These are phyloP conservation scores for Scedosporium minutisporum DNA, from an alignment of 2,329 filamentous ascomycete species.

Conservation along the genomic window DNA sequence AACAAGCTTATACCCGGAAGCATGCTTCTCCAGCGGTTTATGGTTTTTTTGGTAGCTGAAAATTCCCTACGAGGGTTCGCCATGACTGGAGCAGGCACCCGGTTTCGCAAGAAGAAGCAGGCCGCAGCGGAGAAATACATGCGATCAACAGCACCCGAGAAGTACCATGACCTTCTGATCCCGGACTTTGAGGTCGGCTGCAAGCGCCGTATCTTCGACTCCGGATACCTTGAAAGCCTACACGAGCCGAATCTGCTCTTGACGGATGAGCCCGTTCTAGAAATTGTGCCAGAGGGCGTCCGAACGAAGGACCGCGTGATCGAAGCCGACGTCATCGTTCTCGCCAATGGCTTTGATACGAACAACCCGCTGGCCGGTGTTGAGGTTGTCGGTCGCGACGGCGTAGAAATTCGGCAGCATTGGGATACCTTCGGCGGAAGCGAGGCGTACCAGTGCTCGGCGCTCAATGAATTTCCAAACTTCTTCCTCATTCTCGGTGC, in stretches of 20 bases:
- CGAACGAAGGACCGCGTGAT: constrained; percentile 27
- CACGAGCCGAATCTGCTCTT: constrained; percentile 35
- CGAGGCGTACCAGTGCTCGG: constrained; percentile 50
- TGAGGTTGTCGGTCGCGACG: constrained; percentile 39
- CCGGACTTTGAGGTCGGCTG: constrained; percentile 55
- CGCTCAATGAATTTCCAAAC: constrained; percentile 53
- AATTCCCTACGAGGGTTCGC: constrained; percentile 25
- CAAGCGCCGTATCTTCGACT: constrained; percentile 53
- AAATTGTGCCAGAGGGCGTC: constrained; percentile 33
- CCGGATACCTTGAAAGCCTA: constrained; percentile 43
- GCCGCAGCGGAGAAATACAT: constrained; percentile 29
- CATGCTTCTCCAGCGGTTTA: constrained; percentile 26
- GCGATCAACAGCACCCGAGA: constrained; percentile 37
- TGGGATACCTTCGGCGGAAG: constrained; percentile 51
- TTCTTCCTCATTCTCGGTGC: constrained; percentile 51
- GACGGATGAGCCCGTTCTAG: constrained; percentile 37
- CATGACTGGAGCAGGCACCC: constrained; percentile 23
- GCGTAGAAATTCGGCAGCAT: constrained; percentile 40
- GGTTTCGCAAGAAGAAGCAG: constrained; percentile 26
- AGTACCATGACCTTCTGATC: constrained; percentile 52
- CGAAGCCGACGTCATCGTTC: constrained; percentile 49
- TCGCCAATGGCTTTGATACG: constrained; percentile 53
- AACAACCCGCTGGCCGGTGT: constrained; percentile 44
- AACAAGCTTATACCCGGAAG: constrained; percentile 38
- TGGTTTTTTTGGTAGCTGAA: constrained; percentile 31